These are phyloP conservation scores for Trichophyton mentagrophytes DNA, from an alignment of 2,329 filamentous ascomycete genomes.

Conservation along the genomic window DNA sequence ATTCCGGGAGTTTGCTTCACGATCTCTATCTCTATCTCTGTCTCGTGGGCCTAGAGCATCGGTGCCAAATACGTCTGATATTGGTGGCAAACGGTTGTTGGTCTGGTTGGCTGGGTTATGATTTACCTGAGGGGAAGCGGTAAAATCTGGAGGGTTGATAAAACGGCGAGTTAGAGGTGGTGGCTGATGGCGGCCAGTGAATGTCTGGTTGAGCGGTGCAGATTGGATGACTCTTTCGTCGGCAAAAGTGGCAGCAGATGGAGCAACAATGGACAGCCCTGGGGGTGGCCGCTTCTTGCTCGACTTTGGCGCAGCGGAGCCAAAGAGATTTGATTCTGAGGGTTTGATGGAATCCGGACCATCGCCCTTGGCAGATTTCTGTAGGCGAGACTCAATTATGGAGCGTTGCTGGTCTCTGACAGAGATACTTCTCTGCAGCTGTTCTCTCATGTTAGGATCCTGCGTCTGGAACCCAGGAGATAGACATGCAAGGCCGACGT, in stretches of 20 bases:
- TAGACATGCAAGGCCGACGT: slow-evolving; percentile 84
- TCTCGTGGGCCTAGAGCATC: slow-evolving; percentile 48
- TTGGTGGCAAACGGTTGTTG: slow-evolving; percentile 80
- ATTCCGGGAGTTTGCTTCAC: slow-evolving; percentile 2
- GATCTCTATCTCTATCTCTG: slow-evolving; percentile 22
- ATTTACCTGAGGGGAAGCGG: slow-evolving; percentile 61
- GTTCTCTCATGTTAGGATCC: slow-evolving; percentile 91
- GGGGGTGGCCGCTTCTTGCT: slow-evolving; percentile 51
- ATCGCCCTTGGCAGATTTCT: slow-evolving; percentile 74
- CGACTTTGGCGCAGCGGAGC: slow-evolving; percentile 24
- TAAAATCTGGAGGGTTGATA: slow-evolving; percentile 52
- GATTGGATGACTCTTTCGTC: slow-evolving; percentile 94
- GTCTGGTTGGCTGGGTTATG: slow-evolving; percentile 81
- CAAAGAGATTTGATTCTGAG: slow-evolving; percentile 33
- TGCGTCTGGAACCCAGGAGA: slow-evolving; percentile 94
- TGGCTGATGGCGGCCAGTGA: slow-evolving; percentile 75
- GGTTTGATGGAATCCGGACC: slow-evolving; percentile 49
- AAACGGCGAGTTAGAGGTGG: slow-evolving; percentile 65
- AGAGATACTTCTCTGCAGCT: slow-evolving; percentile 83
- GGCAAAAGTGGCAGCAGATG: slow-evolving; percentile 81
- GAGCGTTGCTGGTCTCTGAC: slow-evolving; percentile 88
- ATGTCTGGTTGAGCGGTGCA: slow-evolving; percentile 84
- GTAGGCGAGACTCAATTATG: slow-evolving; percentile 82
- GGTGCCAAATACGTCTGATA: slow-evolving; percentile 80
- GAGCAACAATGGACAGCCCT: slow-evolving; percentile 86